Conservation (phyloP, 805 yeast genomes). For the Lachancea meyersii region DNA sequence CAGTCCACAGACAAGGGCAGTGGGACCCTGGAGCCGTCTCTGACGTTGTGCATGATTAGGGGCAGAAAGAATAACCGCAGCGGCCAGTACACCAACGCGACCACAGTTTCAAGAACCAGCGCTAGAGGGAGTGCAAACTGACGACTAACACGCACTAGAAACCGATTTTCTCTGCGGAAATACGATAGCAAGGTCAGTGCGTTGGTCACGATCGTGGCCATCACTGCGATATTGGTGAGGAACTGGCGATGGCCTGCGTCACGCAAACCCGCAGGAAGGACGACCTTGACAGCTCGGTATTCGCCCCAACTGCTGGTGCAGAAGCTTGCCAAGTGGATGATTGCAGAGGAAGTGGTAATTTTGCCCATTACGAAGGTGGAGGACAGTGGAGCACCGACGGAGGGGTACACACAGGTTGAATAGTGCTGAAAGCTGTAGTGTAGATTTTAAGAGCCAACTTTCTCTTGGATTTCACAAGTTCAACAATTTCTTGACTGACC, state of each 20-base stretch:
- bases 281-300: conserved; percentile 20
- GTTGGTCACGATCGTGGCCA: conserved; percentile 41
- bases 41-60: conserved; percentile 39
- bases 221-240: conserved; percentile 58
- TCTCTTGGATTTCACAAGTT: neutral
- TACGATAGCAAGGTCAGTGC: conserved; percentile 34
- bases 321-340: conserved; percentile 19
- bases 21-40: conserved; percentile 20
- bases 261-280: conserved; percentile 44
- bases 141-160: conserved; percentile 13
- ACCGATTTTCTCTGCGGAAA: neutral
- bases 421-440: too few relatives aligned
- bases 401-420: too few relatives aligned
- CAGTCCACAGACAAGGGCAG: conserved; percentile 50
- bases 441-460: neutral
- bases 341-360: conserved; percentile 9
- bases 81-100: conserved; percentile 65
- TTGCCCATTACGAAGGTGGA: too few relatives aligned
- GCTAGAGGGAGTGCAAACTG: conserved; percentile 43
- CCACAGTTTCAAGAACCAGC: conserved; percentile 53
- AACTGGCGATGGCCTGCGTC: conserved; percentile 68
- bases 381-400: too few relatives aligned
- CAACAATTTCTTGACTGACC: neutral
- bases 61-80: conserved; percentile 46
- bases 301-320: conserved; percentile 26